Conservation (phyloP, 768 basidiomycete species). For the Termitomyces sp. region DNA sequence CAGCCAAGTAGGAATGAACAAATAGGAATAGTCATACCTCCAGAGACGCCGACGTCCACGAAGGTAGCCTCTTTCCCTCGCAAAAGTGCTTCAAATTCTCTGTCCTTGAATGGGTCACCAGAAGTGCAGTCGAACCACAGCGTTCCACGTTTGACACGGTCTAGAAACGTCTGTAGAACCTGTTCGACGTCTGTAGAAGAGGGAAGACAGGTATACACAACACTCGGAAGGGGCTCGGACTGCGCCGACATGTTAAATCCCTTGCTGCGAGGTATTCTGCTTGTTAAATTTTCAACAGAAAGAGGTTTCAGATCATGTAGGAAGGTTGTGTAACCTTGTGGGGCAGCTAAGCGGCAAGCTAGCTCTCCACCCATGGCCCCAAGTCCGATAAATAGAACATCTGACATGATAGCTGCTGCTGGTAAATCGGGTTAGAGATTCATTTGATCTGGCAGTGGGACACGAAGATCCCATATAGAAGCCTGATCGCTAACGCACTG, state of each 20-base stretch:
- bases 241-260: background rate
- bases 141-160: constrained; percentile 3
- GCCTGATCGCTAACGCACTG: background rate
- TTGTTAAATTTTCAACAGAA: background rate
- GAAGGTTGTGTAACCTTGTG: constrained; percentile 5
- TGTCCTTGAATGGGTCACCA: constrained; percentile 6
- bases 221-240: constrained; percentile 4
- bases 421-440: background rate
- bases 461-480: background rate
- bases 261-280: constrained; percentile 5
- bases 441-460: background rate
- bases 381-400: constrained; percentile 12
- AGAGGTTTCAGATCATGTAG: constrained; percentile 7
- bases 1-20: background rate
- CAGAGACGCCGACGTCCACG: constrained; percentile 9
- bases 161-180: background rate
- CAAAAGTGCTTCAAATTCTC: constrained; percentile 1
- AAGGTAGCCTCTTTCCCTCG: constrained; percentile 2
- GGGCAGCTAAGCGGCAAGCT: constrained; percentile 7
- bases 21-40: background rate
- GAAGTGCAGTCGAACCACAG: constrained; percentile 13
- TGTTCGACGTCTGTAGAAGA: constrained; percentile 9
- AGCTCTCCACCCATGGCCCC: constrained; percentile 10
- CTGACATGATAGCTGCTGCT: background rate
- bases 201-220: constrained; percentile 12